Evolutionary conservation across 1,284 basidiomycete species (phyloP).

Genomic region (Heterobasidion annosum): DNA sequence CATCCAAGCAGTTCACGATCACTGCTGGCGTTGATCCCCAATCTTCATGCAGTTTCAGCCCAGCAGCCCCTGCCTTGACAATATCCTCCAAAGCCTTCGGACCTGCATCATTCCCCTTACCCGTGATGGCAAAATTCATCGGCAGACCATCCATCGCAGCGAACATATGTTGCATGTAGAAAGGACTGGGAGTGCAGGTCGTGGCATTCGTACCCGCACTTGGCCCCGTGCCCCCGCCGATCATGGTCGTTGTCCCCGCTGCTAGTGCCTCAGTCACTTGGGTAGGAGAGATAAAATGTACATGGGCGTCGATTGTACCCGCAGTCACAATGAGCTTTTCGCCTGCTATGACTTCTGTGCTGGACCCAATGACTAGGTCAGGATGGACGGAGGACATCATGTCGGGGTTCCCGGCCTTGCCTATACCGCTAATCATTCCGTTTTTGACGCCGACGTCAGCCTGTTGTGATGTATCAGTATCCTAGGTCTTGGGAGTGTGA

Average conservation of each 20-base stretch:
- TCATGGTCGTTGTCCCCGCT: conserved; percentile 76
- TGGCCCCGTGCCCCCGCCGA: conserved; percentile 93
- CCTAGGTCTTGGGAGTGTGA: neutral
- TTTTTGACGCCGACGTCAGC: conserved; percentile 95
- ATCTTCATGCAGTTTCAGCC: conserved; percentile 96
- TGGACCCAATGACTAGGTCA: conserved; percentile 75
- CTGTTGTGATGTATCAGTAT: conserved; percentile 26
- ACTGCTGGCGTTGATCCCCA: conserved; percentile 92
- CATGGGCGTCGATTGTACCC: conserved; percentile 88
- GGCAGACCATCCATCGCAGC: conserved; percentile 82
- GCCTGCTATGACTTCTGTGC: conserved; percentile 91
- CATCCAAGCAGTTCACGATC: conserved; percentile 73
- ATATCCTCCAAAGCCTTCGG: conserved; percentile 71
- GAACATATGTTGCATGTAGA: conserved; percentile 84
- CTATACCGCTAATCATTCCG: conserved; percentile 82
- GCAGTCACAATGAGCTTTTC: conserved; percentile 93
- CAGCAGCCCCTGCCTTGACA: conserved; percentile 81
- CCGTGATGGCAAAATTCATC: conserved; percentile 91
- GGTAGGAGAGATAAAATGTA: conserved; percentile 93
- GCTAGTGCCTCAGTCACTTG: conserved; percentile 71
- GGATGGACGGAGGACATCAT: conserved; percentile 80
- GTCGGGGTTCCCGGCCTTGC: conserved; percentile 97
- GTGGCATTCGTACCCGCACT: conserved; percentile 88
- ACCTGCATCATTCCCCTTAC: conserved; percentile 91
- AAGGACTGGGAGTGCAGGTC: conserved; percentile 87